Evolutionary conservation across 1,139 yeast species (phyloP), one percentile per base, ranked within the genome.

Genomic region (Suhomyces atakaporum): DNA sequence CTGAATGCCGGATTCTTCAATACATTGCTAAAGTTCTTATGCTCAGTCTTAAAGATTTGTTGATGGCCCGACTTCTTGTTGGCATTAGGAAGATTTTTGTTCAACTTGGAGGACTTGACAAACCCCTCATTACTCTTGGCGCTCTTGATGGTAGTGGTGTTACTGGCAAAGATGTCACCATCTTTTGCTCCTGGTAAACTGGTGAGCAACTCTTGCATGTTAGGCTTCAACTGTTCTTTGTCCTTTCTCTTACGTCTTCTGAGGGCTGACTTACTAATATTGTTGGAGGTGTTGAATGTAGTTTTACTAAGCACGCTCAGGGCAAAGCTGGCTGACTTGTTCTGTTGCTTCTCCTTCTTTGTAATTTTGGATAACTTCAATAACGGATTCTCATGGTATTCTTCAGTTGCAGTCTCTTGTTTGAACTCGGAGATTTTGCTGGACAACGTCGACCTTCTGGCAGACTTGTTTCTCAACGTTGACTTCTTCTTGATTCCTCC

Each of bases 211-310:
- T 84, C 92, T 37, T 73, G 68, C 76, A 84, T 72, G 51, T 79
- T 75, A 5, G 90, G 87, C 45, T 74, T 74, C 43, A 84, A 64
- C 46, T 80, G 77, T 43, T 81, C 83, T 51, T 73, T 75, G 32
- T 72, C 69, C 53, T 78, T 80, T 45, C 87, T 71, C 54, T 81
- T 83, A 42, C 84, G 71, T 60, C 90, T 74, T 51, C 88, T 70
- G 8, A 73, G 48, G 1, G 87, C 67, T 3, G 87, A 79, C 53
- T 83, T 84, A 22, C 86, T 79, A 23, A 83, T 68, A n/a, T 65
- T 64, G 26, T 59, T 60, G 11, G 66, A 59, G 6, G 63, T 58
- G 42, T 62, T 63, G 43, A 58, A 56, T 8, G 68, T 60, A 16
- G 59, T 60, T 35, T 61, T 60, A 25, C 44, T 48, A 32, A 54